Conservation (phyloP, 306 rosid species). For the Cucumis cinereus region DNA sequence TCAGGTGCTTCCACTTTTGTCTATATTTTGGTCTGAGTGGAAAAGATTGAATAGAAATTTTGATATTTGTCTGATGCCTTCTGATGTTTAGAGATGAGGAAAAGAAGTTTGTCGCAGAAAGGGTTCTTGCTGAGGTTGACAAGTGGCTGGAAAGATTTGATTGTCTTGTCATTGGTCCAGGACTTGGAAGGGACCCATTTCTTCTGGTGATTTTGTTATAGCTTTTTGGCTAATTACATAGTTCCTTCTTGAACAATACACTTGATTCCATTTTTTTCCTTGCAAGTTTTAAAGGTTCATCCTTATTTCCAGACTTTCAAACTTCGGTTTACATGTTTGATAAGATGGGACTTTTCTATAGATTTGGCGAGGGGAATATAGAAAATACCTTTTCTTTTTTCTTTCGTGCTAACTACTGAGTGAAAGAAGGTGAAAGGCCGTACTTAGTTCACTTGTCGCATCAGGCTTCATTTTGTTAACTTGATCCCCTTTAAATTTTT, state of each 20-base stretch:
- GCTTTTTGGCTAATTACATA: neutral
- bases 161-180: constrained; percentile 90
- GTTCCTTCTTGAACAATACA: neutral
- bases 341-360: neutral
- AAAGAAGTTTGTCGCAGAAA: constrained; percentile 25
- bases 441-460: neutral
- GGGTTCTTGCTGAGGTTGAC: constrained; percentile 65
- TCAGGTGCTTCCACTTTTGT: constrained; percentile 32
- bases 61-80: constrained; percentile 4
- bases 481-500: neutral
- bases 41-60: constrained; percentile 3
- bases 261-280: neutral
- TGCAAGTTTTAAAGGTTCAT: neutral
- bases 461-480: neutral
- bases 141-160: constrained; percentile 88
- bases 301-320: neutral
- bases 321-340: neutral
- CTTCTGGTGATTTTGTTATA: constrained; percentile 42
- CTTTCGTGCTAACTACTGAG: neutral
- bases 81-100: constrained; percentile 59
- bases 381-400: neutral
- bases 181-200: constrained; percentile 91
- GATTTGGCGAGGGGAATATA: neutral
- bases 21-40: neutral
- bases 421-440: neutral